phyloP scores from a whole-genome alignment of 1,284 basidiomycete species.

The Moesziomyces parantarcticus region DNA sequence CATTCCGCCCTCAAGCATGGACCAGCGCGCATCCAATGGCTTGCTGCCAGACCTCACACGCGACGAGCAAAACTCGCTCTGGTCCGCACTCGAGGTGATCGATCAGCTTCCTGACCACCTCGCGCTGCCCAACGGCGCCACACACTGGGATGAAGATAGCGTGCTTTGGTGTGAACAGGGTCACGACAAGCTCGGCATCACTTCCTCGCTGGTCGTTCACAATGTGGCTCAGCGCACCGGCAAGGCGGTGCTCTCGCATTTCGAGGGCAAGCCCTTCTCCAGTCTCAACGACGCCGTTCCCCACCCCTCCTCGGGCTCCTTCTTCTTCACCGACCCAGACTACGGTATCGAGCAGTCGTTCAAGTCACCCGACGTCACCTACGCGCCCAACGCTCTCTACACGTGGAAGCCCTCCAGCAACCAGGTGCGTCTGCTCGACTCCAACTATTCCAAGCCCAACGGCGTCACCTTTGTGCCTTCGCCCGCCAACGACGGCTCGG shows the following conservation, averaged over 20 bases:
- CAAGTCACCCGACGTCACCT: slow-evolving; percentile 25
- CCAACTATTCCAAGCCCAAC: slow-evolving; percentile 46
- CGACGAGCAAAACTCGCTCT: slow-evolving; percentile 22
- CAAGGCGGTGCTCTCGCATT: slow-evolving; percentile 9
- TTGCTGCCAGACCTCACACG: slow-evolving; percentile 19
- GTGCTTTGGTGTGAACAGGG: slow-evolving; percentile 55
- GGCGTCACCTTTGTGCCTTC: slow-evolving; percentile 49
- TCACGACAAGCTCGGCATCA: slow-evolving; percentile 16
- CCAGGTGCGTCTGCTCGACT: slow-evolving; percentile 36
- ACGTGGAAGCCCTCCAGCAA: slow-evolving; percentile 34
- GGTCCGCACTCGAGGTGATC: slow-evolving; percentile 23
- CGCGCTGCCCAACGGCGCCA: slow-evolving; percentile 42
- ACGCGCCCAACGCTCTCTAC: slow-evolving; percentile 51
- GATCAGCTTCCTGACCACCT: slow-evolving; percentile 23
- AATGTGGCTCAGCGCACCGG: slow-evolving; percentile 17
- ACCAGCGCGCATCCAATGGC: slow-evolving; percentile 1
- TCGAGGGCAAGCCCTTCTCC: slow-evolving; percentile 42
- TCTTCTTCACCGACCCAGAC: slow-evolving; percentile 56
- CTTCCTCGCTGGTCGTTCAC: slow-evolving; percentile 34
- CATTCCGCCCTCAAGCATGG: slow-evolving; percentile 14
- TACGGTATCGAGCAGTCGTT: slow-evolving; percentile 54
- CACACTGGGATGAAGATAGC: slow-evolving; percentile 38
- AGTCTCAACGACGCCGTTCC: slow-evolving; percentile 52
- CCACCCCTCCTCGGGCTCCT: slow-evolving; percentile 35
- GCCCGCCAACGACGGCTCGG: slow-evolving; percentile 28